Base-by-base conservation (phyloP, 345 rosid species). In the Salix dunnii region DNA sequence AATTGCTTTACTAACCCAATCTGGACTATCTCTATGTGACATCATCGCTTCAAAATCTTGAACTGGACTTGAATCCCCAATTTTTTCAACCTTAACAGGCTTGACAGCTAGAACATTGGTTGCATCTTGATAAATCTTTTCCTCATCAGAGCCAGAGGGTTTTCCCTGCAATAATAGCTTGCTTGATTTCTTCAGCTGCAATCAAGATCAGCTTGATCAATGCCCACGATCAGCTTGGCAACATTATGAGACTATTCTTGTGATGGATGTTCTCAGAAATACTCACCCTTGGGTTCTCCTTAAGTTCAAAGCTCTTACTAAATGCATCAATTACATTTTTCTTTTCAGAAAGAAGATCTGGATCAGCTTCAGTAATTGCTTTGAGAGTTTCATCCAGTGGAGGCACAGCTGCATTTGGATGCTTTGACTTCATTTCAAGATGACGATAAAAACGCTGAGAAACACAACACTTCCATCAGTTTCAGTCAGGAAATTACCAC, bases 1-100 rank as follows among this genome's bases (percentile, higher is more conserved):
- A 31, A 94, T 89, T 74, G 97, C 99, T 86, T 84, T 91, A 16
- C 38, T 72, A 49, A 87, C 74, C 90, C 91, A 93, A 27, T 90
- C 86, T 10, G 90, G 87, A 72, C 69, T 80, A 80, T 96, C 99
- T 85, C 97, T 91, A 13, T 90, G 89, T 2, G 93, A 88, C 77
- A 96, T 84, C 89, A 96, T 90, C 25, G 83, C 90, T 86, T 91
- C 94, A 77, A 96, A 93, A 85, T 96, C 98, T 80, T 87, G 86
- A 70, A 91, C 70, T 6, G 97, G 94, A 61, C 79, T 90, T 80
- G 74, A 82, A 79, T 91, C 86, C 36, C 98, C 91, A 46, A 95
- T 79, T 68, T 77, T 73, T 70, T 84, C 91, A 42, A 84, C 77
- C 38, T 66, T 64, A 49, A 38, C 74, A 68, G 83, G 61, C 28